Base-by-base conservation (phyloP, 768 basidiomycete species). In the Hysterangium stoloniferum region DNA sequence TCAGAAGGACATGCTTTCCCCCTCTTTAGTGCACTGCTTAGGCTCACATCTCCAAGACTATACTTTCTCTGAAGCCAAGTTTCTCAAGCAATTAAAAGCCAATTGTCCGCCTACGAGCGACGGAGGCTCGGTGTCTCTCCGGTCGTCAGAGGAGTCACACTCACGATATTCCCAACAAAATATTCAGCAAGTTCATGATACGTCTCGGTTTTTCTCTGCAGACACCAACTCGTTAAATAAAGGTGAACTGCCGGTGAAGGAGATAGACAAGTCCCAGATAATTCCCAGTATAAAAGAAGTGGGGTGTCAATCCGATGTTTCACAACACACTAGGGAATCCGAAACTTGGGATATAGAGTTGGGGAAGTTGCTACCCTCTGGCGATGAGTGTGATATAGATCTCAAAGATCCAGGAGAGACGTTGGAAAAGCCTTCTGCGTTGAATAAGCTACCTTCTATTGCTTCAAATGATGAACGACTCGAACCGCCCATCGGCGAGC, bases 311-410 rank as follows among this genome's bases (percentile, higher is more conserved):
- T n/a, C n/a, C n/a, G n/a, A n/a, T n/a, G n/a, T n/a, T n/a, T n/a
- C n/a, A 20, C 50, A 45, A 25, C 61, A 66, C 29, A 52, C 52
- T 40, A 29, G 57, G 58, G 64, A 58, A 48, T 81, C 80, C 8
- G 66, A 70, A 17, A 57, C 74, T 6, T 82, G 81, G 80, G 76
- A 75, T 54, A 78, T 82, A 25, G 81, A 82, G 57, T 41, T 61
- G 12, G 68, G 71, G 47, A 58, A 62, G 50, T 54, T 60, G 25
- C 52, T 63, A 52, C 60, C 62, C 45, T 56, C 64, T 54, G 45
- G 33, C 33, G 33, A 34, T 9, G 33, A 17, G 33, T 9, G 9
- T 34, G 33, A 9, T 34, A 34, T 15, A 27, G 2, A n/a, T 44
- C 22, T 44, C 19, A 24, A 44, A 22, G 13, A 17, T 1, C 27